These are phyloP conservation scores for Penicillium sp. DNA, from an alignment of 2,329 filamentous ascomycete genomes.

Conservation along the genomic window DNA sequence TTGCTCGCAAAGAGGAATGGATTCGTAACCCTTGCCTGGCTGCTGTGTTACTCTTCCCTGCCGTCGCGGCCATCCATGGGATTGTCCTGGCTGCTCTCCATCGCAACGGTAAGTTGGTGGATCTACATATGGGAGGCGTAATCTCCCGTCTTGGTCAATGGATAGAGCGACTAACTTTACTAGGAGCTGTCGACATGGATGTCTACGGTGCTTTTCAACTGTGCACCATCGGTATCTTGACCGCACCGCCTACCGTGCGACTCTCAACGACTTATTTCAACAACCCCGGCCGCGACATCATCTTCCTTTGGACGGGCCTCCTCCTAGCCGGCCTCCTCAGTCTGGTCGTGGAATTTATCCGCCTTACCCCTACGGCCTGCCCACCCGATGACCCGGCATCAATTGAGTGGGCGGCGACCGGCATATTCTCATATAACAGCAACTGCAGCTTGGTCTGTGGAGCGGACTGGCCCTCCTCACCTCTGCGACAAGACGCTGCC, in stretches of 20 bases:
- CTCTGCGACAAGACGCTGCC: conserved; percentile 54
- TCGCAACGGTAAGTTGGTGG: conserved; percentile 50
- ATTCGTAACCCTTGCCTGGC: conserved; percentile 63
- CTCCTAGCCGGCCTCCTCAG: conserved; percentile 57
- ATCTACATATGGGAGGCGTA: neutral
- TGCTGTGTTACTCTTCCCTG: conserved; percentile 61
- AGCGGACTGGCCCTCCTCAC: conserved; percentile 47
- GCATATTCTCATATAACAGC: conserved; percentile 11
- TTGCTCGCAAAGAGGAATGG: conserved; percentile 63
- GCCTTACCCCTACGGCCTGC: conserved; percentile 49
- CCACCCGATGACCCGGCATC: conserved; percentile 38
- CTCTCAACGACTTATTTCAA: conserved; percentile 64
- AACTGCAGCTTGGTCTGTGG: conserved; percentile 13
- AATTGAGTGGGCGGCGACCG: conserved; percentile 37
- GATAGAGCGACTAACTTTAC: conserved; percentile 3
- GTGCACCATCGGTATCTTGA: conserved; percentile 64
- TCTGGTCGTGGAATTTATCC: conserved; percentile 64
- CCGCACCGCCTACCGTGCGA: conserved; percentile 61
- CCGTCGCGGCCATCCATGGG: conserved; percentile 62
- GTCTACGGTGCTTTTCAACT: conserved; percentile 67
- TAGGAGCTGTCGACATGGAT: conserved; percentile 66
- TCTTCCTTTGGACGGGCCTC: conserved; percentile 65
- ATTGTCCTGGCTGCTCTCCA: conserved; percentile 62
- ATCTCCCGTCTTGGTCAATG: neutral
- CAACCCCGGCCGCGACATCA: conserved; percentile 61